Evolutionary conservation across 768 basidiomycete species (phyloP).

Genomic region (Boletus sensibilis): DNA sequence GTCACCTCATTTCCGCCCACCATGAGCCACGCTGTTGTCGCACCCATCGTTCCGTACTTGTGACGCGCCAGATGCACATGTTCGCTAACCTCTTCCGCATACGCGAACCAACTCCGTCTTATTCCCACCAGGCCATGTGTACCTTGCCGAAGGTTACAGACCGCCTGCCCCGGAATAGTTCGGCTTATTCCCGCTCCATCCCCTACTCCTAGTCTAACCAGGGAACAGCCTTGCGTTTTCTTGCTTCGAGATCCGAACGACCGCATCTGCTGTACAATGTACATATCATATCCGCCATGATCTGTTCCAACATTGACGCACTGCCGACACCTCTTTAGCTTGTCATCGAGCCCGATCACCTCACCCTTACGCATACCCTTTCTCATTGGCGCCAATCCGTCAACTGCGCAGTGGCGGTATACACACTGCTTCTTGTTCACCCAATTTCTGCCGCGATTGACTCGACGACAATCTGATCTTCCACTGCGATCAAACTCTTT

Average conservation of each 20-base stretch:
- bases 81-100: conserved; percentile 4
- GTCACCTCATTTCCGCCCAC: conserved; percentile 18
- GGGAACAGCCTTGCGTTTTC: conserved; percentile 8
- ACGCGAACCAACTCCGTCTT: conserved; percentile 13
- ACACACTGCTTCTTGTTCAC: not conserved
- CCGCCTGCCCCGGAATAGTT: conserved; percentile 2
- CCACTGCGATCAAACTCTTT: conserved; percentile 16
- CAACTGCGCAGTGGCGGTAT: conserved; percentile 5
- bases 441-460: conserved; percentile 10
- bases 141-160: conserved; percentile 14
- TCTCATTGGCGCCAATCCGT: not conserved
- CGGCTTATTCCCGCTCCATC: conserved; percentile 13
- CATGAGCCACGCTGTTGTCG: conserved; percentile 14
- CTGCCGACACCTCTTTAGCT: not conserved
- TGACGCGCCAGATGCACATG: conserved; percentile 19
- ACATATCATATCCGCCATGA: conserved; percentile 12
- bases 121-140: conserved; percentile 7
- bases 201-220: not conserved
- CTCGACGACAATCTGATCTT: conserved; percentile 23
- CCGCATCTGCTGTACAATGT: not conserved
- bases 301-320: not conserved
- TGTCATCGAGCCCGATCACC: conserved; percentile 1
- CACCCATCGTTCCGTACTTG: conserved; percentile 6
- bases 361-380: not conserved
- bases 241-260: conserved; percentile 12